Percentiles rank a stretch among this genome's conserved stretches.
Conservation (phyloP, 208 protist genomes). For the Herpetomonas tarakana region DNA sequence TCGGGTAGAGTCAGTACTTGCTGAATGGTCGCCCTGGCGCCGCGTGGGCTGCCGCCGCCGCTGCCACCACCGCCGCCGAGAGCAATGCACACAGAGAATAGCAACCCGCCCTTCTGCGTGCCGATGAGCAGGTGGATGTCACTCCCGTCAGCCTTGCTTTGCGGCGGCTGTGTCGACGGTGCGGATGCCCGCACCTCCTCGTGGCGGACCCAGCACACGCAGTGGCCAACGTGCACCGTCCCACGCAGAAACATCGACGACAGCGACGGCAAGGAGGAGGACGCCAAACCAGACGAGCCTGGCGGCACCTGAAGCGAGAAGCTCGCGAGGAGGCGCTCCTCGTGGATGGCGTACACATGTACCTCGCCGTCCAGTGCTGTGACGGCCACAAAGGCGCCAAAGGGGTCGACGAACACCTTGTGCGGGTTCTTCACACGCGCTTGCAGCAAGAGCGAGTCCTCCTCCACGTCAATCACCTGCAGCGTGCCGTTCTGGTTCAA, state of each 20-base stretch:
- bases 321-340: conserved; percentile 20
- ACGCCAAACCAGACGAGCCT: background rate
- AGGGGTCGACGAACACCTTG: conserved; percentile 69
- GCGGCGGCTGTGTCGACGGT: background rate
- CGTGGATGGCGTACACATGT: conserved; percentile 35
- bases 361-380: conserved; percentile 59
- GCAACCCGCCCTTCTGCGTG: conserved; percentile 18
- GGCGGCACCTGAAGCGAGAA: conserved; percentile 14
- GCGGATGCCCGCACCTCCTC: conserved; percentile 1
- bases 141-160: conserved; percentile 3
- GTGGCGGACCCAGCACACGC: conserved; percentile 39
- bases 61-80: background rate
- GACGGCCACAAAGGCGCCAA: conserved; percentile 38
- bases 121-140: conserved; percentile 18
- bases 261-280: background rate
- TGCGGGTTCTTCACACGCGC: conserved; percentile 52
- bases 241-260: background rate
- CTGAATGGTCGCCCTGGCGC: background rate
- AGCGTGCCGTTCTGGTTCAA: conserved; percentile 43
- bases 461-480: conserved; percentile 37
- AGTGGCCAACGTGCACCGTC: conserved; percentile 33
- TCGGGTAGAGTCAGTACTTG: background rate
- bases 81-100: conserved; percentile 19
- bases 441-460: conserved; percentile 30
- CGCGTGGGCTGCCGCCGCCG: background rate